These are phyloP conservation scores for Scorias spongiosa DNA, from an alignment of 2,329 filamentous ascomycete genomes.

Conservation along the genomic window DNA sequence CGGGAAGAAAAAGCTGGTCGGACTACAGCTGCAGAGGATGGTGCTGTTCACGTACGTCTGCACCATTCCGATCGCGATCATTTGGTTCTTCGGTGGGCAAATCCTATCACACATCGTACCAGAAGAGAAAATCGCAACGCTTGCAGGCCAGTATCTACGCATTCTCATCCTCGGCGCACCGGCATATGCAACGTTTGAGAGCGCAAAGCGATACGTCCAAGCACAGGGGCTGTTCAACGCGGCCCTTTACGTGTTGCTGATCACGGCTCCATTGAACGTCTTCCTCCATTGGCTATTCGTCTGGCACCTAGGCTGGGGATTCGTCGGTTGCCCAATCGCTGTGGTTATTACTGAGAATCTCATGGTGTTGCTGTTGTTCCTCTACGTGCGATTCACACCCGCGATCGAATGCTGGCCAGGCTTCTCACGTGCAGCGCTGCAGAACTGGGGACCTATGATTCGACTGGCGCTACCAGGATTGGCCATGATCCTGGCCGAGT, in stretches of 20 bases:
- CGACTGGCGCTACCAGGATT: conserved; percentile 75
- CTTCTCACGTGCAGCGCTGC: conserved; percentile 52
- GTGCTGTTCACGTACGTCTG: conserved; percentile 58
- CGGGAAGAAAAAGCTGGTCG: conserved; percentile 77
- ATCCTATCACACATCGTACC: conserved; percentile 53
- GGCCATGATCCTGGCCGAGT: conserved; percentile 88
- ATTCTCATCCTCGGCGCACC: conserved; percentile 57
- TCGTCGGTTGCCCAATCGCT: conserved; percentile 66
- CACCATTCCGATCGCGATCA: conserved; percentile 53
- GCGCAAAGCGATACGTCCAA: conserved; percentile 73
- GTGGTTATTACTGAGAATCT: conserved; percentile 61
- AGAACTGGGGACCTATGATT: conserved; percentile 75
- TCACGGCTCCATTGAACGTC: conserved; percentile 70
- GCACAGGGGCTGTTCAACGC: conserved; percentile 76
- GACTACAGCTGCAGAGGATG: conserved; percentile 70
- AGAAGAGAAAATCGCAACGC: conserved; percentile 50
- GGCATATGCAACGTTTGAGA: conserved; percentile 62
- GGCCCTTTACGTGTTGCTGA: conserved; percentile 65
- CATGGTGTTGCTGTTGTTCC: conserved; percentile 55
- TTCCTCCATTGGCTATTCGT: conserved; percentile 70
- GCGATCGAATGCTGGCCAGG: conserved; percentile 70
- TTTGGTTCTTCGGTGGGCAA: conserved; percentile 55
- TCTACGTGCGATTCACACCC: conserved; percentile 57
- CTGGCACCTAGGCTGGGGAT: conserved; percentile 51
- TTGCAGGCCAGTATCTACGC: conserved; percentile 61